A percentile compares a stretch with the other conserved stretches of the same genome.
Conservation (phyloP, 306 rosid genomes). For the Prunus davidiana region DNA sequence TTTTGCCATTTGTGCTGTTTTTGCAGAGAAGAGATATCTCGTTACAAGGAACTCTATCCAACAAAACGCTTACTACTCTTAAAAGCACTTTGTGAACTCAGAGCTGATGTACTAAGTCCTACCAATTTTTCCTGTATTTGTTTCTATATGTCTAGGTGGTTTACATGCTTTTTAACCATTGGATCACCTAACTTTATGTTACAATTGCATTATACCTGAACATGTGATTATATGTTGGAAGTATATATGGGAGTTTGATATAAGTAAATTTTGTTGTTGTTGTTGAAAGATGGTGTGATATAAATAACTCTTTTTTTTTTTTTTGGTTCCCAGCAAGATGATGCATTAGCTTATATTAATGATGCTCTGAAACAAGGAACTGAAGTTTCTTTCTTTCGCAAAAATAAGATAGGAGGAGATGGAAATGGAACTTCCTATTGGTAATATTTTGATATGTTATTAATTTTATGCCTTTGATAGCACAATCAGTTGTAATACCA, state of each 20-base stretch:
- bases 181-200: background rate
- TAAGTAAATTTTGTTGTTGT: constrained; percentile 17
- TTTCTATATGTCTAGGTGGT: background rate
- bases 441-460: constrained; percentile 33
- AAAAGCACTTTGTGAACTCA: constrained; percentile 88
- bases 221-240: background rate
- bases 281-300: background rate
- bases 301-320: constrained; percentile 12
- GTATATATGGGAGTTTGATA: background rate
- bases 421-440: constrained; percentile 62
- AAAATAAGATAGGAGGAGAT: constrained; percentile 63
- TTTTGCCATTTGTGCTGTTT: constrained; percentile 17
- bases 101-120: constrained; percentile 60
- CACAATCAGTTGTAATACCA: constrained; percentile 16
- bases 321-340: constrained; percentile 68
- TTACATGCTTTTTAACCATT: background rate
- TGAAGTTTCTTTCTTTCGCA: constrained; percentile 56
- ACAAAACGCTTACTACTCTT: constrained; percentile 58
- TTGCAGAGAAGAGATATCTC: constrained; percentile 76
- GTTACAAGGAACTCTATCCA: constrained; percentile 71
- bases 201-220: background rate
- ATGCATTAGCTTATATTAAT: constrained; percentile 58
- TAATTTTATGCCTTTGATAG: constrained; percentile 6
- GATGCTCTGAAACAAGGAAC: constrained; percentile 75
- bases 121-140: background rate